A percentile compares a stretch with the other conserved stretches of the same genome.
Evolutionary conservation across 441 rosid genomes (phyloP).

Genomic region (Kokia cookei): DNA sequence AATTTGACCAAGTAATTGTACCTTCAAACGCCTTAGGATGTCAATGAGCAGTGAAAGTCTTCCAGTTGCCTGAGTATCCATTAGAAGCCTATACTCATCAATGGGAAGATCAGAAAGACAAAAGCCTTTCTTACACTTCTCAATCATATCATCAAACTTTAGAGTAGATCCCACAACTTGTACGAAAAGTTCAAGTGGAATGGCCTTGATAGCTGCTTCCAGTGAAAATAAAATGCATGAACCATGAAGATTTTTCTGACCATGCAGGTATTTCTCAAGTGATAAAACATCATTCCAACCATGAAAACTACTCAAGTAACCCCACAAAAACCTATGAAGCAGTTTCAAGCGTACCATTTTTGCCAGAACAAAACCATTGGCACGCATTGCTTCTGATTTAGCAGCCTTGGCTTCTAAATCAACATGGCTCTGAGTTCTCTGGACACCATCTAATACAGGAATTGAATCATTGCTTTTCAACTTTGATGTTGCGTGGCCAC

Average conservation of each 20-base stretch:
- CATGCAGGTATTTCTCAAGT: conserved; percentile 25
- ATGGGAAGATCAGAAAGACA: conserved; percentile 69
- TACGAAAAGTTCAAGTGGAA: conserved; percentile 82
- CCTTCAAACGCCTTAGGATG: conserved; percentile 87
- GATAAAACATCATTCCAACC: conserved; percentile 48
- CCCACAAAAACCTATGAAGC: conserved; percentile 85
- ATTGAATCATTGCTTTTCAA: conserved; percentile 46
- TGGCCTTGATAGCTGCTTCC: conserved; percentile 70
- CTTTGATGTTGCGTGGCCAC: conserved; percentile 54
- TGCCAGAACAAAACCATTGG: conserved; percentile 91
- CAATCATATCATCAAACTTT: conserved; percentile 63
- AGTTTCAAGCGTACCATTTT: conserved; percentile 94
- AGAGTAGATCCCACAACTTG: conserved; percentile 79
- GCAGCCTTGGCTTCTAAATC: conserved; percentile 44
- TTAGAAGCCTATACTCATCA: conserved; percentile 64
- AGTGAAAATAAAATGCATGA: conserved; percentile 57
- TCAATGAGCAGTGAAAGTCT: conserved; percentile 78
- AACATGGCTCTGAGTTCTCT: conserved; percentile 50
- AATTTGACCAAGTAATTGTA: conserved; percentile 23
- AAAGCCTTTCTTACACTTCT: conserved; percentile 71
- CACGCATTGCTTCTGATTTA: conserved; percentile 76
- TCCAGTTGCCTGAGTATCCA: conserved; percentile 80
- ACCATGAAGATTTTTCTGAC: conserved; percentile 26
- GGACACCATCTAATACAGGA: conserved; percentile 68
- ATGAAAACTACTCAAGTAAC: conserved; percentile 46